These are phyloP conservation scores for Gonapodya prolifera DNA, from an alignment of 192 early-diverging fungal species.

Conservation along the genomic window DNA sequence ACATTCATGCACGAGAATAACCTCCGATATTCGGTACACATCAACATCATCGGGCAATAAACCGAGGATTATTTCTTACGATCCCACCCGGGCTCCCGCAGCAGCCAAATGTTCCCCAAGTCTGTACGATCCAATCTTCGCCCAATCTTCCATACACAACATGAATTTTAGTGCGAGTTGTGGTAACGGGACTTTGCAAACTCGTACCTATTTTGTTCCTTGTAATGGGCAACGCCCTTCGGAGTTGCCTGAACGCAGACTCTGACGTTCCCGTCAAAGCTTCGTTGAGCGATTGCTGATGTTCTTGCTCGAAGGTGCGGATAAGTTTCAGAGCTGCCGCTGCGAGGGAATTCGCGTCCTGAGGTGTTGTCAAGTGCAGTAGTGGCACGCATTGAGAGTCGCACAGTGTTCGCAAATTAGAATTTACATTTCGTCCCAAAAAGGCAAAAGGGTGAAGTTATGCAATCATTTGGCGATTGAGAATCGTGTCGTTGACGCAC, in stretches of 20 bases:
- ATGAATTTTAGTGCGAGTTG: neutral
- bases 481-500: neutral
- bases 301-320: constrained; percentile 57
- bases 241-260: constrained; percentile 78
- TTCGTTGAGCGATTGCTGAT: constrained; percentile 74
- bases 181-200: neutral
- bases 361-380: neutral
- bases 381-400: neutral
- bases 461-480: neutral
- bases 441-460: neutral
- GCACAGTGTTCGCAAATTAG: neutral
- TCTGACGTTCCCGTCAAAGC: constrained; percentile 68
- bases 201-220: constrained; percentile 67
- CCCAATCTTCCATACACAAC: neutral
- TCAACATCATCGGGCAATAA: too few species aligned
- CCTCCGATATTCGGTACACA: too few species aligned
- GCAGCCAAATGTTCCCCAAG: neutral
- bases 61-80: neutral
- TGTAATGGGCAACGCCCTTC: constrained; percentile 82
- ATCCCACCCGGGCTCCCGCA: neutral
- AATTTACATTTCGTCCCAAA: neutral
- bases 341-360: constrained; percentile 32
- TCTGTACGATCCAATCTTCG: neutral
- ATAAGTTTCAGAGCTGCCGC: constrained; percentile 51
- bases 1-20: too few species aligned